Evolutionary conservation across 495 filamentous ascomycete species (phyloP).

Genomic region (Bombardia bombarda): DNA sequence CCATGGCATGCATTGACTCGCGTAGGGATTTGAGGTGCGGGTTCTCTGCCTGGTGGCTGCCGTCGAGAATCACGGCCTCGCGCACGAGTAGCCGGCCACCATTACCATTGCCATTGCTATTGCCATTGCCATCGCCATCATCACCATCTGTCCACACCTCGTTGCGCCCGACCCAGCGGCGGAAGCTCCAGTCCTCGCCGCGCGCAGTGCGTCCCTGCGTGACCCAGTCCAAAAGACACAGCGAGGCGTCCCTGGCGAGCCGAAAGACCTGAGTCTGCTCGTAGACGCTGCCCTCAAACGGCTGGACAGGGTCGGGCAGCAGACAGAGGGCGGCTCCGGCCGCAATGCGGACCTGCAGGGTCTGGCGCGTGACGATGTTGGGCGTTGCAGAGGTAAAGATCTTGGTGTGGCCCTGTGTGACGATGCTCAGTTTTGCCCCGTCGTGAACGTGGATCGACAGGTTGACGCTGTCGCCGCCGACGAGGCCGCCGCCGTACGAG

Average conservation of each 20-base stretch:
- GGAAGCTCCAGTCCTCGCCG: conserved; percentile 85
- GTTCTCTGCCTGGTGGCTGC: conserved; percentile 30
- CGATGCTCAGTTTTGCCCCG: conserved; percentile 64
- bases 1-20: conserved; percentile 54
- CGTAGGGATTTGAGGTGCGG: conserved; percentile 33
- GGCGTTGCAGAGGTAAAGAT: conserved; percentile 69
- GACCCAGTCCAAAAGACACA: conserved; percentile 91
- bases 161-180: conserved; percentile 69
- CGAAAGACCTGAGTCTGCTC: conserved; percentile 73
- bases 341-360: conserved; percentile 53
- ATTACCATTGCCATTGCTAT: conserved; percentile 7
- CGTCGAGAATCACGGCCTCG: conserved; percentile 72
- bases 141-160: conserved; percentile 60
- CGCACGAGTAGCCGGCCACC: conserved; percentile 62
- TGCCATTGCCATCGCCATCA: conserved; percentile 16
- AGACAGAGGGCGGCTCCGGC: conserved; percentile 67
- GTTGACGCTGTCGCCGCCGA: conserved; percentile 74
- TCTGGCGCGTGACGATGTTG: conserved; percentile 58
- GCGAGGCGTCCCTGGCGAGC: conserved; percentile 47
- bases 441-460: conserved; percentile 59
- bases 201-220: conserved; percentile 75
- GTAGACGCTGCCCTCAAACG: conserved; percentile 72
- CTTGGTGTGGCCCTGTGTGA: conserved; percentile 94
- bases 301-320: conserved; percentile 90
- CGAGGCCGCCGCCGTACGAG: conserved; percentile 89